Percentiles rank a stretch among this genome's conserved stretches.
phyloP scores from a whole-genome alignment of 495 filamentous ascomycete genomes.

The Elasticomyces elasticus region DNA sequence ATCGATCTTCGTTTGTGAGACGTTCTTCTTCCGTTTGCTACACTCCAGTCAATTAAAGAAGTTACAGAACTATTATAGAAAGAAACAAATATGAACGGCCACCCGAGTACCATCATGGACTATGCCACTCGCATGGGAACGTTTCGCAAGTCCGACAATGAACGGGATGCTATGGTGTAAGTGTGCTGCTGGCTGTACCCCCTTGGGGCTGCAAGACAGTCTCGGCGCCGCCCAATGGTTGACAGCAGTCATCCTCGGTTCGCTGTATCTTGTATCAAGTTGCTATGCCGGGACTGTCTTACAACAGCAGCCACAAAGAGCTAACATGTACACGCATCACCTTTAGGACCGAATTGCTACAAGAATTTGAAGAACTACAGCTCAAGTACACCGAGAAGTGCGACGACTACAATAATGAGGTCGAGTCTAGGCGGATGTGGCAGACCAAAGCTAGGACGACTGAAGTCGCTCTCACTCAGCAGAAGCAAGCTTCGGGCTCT shows the following conservation, averaged over 20 bases:
- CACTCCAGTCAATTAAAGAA: too few relatives aligned
- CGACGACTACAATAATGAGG: slow-evolving; percentile 26
- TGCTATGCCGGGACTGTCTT: too few relatives aligned
- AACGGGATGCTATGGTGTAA: slow-evolving; percentile 14
- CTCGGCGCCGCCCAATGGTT: too few relatives aligned
- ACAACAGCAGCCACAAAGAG: too few relatives aligned
- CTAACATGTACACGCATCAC: too few relatives aligned
- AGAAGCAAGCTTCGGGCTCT: slow-evolving; percentile 19
- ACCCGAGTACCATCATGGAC: background rate
- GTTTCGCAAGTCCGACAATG: slow-evolving; percentile 12
- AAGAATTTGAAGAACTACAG: slow-evolving; percentile 7
- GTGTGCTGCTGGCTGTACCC: too few relatives aligned
- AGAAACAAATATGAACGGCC: slow-evolving; percentile 4
- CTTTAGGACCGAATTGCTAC: slow-evolving; percentile 6
- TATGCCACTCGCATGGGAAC: slow-evolving; percentile 10
- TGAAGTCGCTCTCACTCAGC: slow-evolving; percentile 16
- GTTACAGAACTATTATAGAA: background rate
- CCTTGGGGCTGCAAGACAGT: too few relatives aligned
- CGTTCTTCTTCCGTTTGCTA: background rate
- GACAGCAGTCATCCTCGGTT: too few relatives aligned
- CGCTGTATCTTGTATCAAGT: too few relatives aligned
- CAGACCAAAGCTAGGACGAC: slow-evolving; percentile 17
- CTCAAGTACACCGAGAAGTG: slow-evolving; percentile 23
- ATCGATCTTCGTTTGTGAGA: background rate
- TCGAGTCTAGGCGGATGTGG: slow-evolving; percentile 21